A percentile compares a stretch with the other conserved stretches of the same genome.
Evolutionary conservation across 495 filamentous ascomycete species (phyloP).

Genomic region (Thermothielavioides terrestris): DNA sequence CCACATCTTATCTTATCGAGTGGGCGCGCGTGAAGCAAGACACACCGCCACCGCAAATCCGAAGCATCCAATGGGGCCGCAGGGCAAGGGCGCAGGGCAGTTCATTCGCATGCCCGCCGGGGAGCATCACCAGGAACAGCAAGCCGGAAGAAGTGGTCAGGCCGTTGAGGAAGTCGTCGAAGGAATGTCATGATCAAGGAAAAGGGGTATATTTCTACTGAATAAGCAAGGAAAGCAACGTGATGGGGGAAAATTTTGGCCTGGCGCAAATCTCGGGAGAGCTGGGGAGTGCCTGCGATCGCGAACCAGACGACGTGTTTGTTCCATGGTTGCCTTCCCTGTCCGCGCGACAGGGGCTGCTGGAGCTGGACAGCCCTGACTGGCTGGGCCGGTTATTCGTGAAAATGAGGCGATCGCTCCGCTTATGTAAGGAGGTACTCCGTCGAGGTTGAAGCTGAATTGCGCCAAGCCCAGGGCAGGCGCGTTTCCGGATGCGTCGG

Average conservation of each 20-base stretch:
- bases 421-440: conserved; percentile 7
- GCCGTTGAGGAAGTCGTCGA: neutral
- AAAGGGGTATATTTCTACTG: neutral
- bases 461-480: too few species aligned
- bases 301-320: conserved; percentile 12
- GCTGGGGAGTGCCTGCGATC: neutral
- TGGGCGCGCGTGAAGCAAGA: neutral
- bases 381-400: too few species aligned
- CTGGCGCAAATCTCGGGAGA: conserved; percentile 5
- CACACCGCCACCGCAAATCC: conserved; percentile 3
- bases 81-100: conserved; percentile 1
- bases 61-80: conserved; percentile 11
- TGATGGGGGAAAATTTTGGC: conserved; percentile 5
- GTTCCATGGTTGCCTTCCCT: conserved; percentile 7
- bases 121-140: conserved; percentile 10
- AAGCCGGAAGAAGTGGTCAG: neutral
- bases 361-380: too few species aligned
- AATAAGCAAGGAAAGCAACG: conserved; percentile 9
- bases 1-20: conserved; percentile 57
- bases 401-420: neutral
- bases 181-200: conserved; percentile 9
- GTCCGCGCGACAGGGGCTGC: neutral
- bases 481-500: too few species aligned
- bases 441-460: too few species aligned
- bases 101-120: neutral